Evolutionary conservation across 2,329 filamentous ascomycete species (phyloP).

Genomic region (Talaromyces sp.): DNA sequence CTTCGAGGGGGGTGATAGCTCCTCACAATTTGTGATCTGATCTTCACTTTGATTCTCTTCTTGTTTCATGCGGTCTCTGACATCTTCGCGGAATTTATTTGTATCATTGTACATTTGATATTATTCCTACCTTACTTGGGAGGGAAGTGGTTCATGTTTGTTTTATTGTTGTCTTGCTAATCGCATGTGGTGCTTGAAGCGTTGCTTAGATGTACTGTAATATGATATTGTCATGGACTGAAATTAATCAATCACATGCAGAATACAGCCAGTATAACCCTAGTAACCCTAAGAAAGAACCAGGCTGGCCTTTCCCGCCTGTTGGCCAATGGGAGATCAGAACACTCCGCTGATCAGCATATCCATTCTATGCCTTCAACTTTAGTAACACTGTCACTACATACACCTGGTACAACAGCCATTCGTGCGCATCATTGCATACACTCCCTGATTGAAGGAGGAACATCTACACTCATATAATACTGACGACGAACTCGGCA

Average conservation of each 20-base stretch:
- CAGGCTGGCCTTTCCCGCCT: slow-evolving; percentile 27
- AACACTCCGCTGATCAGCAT: slow-evolving; percentile 2
- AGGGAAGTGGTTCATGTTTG: slow-evolving; percentile 10
- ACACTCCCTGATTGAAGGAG: background rate
- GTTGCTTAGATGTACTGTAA: slow-evolving; percentile 7
- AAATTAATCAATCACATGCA: background rate
- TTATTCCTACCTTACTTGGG: slow-evolving; percentile 6
- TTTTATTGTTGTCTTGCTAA: slow-evolving; percentile 3
- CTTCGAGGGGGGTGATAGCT: slow-evolving; percentile 24
- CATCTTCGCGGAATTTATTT: background rate
- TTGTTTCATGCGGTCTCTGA: slow-evolving; percentile 11
- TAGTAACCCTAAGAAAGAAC: slow-evolving; percentile 3
- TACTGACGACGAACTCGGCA: background rate
- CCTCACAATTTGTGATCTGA: slow-evolving; percentile 3
- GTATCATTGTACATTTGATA: slow-evolving; percentile 15
- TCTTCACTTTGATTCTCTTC: slow-evolving; percentile 8
- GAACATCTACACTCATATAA: background rate
- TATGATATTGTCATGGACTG: background rate
- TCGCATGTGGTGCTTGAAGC: slow-evolving; percentile 1
- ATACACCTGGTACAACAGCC: background rate
- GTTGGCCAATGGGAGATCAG: slow-evolving; percentile 10
- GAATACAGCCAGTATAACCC: background rate
- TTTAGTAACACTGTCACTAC: background rate
- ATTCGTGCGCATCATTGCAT: background rate
- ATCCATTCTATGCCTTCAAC: background rate